Evolutionary conservation across 2,329 filamentous ascomycete genomes (phyloP), one percentile per base, ranked within the genome.

Genomic region (Simplicillium aogashimaense): DNA sequence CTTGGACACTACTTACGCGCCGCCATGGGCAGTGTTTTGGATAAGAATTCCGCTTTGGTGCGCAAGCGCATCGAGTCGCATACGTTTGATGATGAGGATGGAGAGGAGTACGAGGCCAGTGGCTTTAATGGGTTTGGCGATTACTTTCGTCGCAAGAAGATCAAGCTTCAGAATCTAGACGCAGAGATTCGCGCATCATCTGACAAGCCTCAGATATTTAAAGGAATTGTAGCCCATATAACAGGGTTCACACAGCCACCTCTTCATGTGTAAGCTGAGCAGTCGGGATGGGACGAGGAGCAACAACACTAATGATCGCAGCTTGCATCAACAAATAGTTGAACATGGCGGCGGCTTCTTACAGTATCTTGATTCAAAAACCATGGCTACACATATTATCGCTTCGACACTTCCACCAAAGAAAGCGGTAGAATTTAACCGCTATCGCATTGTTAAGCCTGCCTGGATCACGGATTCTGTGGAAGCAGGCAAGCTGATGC

Each of bases 211-310:
- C 78, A 77, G 45, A 87, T 98, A 39, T 98, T 98, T 69, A 86
- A 83, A 50, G 88, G 87, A 1, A 74, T 97, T 8, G 88, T 95
- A 11, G 87, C 83, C 9, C 86, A 95, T 61, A 83, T 98, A 17
- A 94, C 89, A 51, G 92, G 92, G 37, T 98, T 97, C 57, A 98
- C 92, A 1, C 90, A 97, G 52, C 92, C 92, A 1, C 87, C 89
- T 2, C 68, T 95, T 39, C 89, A 88, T 50, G 78, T 95, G 69
- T 69, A 53, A 52, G 69, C 57, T 10, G 20, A 25, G 20, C 25
- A 34, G 45, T 36, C 13, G 15, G 7, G 12, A 32, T 15, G 11
- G 37, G 29, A 14, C 14, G 12, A 25, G 36, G 20, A 12, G 7
- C 18, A 15, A 20, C 3, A 13, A 10, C 11, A 17, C 33, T 39